Base-by-base conservation (phyloP, 2,329 filamentous ascomycete species). In the Didymosphaeria variabile region DNA sequence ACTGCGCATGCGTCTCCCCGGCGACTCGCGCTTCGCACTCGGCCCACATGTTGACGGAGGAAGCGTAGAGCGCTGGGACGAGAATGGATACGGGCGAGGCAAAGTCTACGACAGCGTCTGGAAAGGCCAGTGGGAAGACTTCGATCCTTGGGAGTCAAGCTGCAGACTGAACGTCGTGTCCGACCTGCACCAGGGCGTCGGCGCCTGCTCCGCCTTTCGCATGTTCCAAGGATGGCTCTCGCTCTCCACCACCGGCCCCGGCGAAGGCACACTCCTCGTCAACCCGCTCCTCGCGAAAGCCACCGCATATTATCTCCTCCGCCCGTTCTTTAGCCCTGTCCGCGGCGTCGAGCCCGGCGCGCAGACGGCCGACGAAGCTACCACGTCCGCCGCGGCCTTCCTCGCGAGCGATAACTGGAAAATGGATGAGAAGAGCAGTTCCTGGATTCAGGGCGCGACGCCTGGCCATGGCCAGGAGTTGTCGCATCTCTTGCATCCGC, bases 191-290 rank as follows among this genome's bases (percentile, higher is more conserved):
- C 85, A 92, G 54, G 92, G 93, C 0, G 85, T 93, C 0, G 93
- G 94, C 0, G 89, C 91, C 0, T 97, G 92, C 79, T 90, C 86
- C 49, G 92, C 93, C 82, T 93, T 97, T 79, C 86, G 94, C 42
- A 91, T 93, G 85, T 94, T 92, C 77, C 94, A 97, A 79, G 94
- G 93, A 19, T 97, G 94, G 94, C 78, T 97, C 55, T 87, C 86
- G 61, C 90, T 97, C 85, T 93, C 90, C 60, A 80, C 82, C n/a
- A 90, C 88, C 0, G 88, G 84, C 0, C 91, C 92, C 0, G 84
- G 84, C 5, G 89, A 97, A 79, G 94, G 94, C 0, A 95, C 93
- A 0, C 79, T 97, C 55, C 84, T 92, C 46, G 91, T 97, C 1
- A 94, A 94, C 70, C 94, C 94, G 0, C 82, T 96, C 55, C 79